phyloP scores from a whole-genome alignment of 495 filamentous ascomycete species.

The Clavariopsis aquatica region DNA sequence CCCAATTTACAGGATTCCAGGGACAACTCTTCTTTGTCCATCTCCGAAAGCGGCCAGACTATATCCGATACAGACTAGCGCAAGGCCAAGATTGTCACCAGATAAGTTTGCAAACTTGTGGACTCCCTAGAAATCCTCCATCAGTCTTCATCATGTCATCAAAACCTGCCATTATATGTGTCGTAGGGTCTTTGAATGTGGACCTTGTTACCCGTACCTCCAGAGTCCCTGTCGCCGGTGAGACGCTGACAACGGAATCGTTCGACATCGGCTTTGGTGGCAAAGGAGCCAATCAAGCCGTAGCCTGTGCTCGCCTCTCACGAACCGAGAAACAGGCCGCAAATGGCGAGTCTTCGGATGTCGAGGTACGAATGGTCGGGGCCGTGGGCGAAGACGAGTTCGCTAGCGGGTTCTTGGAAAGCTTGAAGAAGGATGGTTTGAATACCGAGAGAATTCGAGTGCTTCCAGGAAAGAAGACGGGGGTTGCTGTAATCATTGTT shows the following conservation, averaged over 20 bases:
- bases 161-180: conserved; percentile 54
- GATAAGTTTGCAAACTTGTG: not conserved
- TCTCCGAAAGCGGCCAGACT: not conserved
- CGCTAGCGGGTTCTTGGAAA: conserved; percentile 51
- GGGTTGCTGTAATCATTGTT: conserved; percentile 80
- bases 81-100: not conserved
- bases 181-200: conserved; percentile 91
- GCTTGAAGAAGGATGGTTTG: conserved; percentile 58
- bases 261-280: conserved; percentile 83
- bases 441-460: conserved; percentile 57
- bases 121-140: not conserved
- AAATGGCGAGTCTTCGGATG: conserved; percentile 33
- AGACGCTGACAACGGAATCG: conserved; percentile 78
- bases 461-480: conserved; percentile 61
- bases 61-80: not conserved
- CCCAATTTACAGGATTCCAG: too few relatives aligned
- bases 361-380: conserved; percentile 77
- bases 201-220: conserved; percentile 86
- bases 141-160: conserved; percentile 8
- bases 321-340: conserved; percentile 48
- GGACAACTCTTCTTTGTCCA: too few relatives aligned
- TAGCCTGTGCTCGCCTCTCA: conserved; percentile 70
- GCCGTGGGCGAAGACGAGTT: conserved; percentile 74
- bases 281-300: conserved; percentile 95
- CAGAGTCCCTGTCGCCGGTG: conserved; percentile 77